phyloP scores from a whole-genome alignment of 805 yeast species.

The Zygosaccharomyces gambellarensis region DNA sequence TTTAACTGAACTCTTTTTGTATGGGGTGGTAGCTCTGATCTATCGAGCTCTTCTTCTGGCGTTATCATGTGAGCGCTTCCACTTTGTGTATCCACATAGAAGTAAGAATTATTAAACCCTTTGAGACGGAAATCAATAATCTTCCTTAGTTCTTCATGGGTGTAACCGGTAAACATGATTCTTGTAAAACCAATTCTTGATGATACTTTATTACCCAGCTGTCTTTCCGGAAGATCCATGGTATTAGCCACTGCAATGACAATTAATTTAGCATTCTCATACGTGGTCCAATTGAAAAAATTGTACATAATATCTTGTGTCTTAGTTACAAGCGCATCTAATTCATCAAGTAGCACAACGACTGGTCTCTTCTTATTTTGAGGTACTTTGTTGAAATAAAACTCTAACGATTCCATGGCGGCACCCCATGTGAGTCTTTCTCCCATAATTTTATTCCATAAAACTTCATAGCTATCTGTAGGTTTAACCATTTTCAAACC shows the following conservation, averaged over 20 bases:
- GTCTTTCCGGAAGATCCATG: constrained; percentile 92
- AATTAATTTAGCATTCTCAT: constrained; percentile 68
- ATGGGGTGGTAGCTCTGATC: constrained; percentile 12
- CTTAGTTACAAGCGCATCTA: constrained; percentile 80
- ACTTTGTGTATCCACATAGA: constrained; percentile 35
- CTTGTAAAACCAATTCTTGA: constrained; percentile 86
- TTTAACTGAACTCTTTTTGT: constrained; percentile 33
- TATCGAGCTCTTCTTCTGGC: constrained; percentile 12
- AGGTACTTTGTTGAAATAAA: constrained; percentile 50
- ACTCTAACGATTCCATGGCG: constrained; percentile 64
- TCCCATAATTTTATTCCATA: constrained; percentile 74
- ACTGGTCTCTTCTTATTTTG: constrained; percentile 42
- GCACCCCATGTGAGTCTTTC: constrained; percentile 54
- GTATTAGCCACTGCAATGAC: constrained; percentile 95
- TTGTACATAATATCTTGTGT: constrained; percentile 88
- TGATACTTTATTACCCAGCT: constrained; percentile 80
- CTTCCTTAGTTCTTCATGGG: constrained; percentile 66
- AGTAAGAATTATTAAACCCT: constrained; percentile 37
- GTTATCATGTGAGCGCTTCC: constrained; percentile 35
- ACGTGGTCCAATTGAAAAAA: constrained; percentile 96
- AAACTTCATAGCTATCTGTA: constrained; percentile 68
- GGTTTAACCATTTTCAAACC: constrained; percentile 84
- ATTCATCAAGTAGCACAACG: constrained; percentile 79
- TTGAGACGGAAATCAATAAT: constrained; percentile 72
- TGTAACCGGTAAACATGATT: constrained; percentile 84